Base-by-base conservation (phyloP, 768 basidiomycete genomes). In the Collybiopsis confluens region DNA sequence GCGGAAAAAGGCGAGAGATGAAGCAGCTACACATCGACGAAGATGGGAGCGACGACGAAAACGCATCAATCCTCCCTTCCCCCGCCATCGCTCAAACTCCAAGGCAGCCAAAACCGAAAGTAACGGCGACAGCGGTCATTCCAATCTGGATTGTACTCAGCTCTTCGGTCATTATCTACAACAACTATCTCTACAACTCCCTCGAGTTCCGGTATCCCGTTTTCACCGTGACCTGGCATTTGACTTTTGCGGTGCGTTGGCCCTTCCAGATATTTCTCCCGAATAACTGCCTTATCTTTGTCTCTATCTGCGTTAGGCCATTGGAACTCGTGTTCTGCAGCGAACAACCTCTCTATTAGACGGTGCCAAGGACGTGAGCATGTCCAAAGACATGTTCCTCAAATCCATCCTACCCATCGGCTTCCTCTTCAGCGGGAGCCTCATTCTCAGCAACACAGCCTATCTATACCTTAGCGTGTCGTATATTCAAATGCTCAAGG, bases 401-500 rank as follows among this genome's bases (percentile, higher is more conserved):
- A 81, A 82, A 54, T 91, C 89, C 30, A 98, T 98, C 59, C 77
- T 98, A 13, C 96, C 96, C 20, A 96, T 98, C 56, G 94, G 95
- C 21, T 65, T 94, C 23, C 82, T 98, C 54, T 98, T 98, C 79
- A 91, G 88, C 33, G 96, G 87, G 23, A 92, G 89, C 55, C 81
- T 98, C 52, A 76, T 98, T 62, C 77, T 95, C 55, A 88, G 85
- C 72, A 98, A 98, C 70, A 90, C 88, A 1, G 93, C 93, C 2
- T 96, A 95, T 69, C 84, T 97, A 20, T 86, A 92, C 62, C 82
- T 98, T 59, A 88, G 85, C 59, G 92, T 96, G 10, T 83, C 91
- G 0, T 98, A 96, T 70, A 98, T 98, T 61, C 96, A 98, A 70
- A 92, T 98, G 92, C 84, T 95, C 67, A 93, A 93, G 81, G 88